Evolutionary conservation across 768 basidiomycete genomes (phyloP).

Genomic region (Amanita brunnescens): DNA sequence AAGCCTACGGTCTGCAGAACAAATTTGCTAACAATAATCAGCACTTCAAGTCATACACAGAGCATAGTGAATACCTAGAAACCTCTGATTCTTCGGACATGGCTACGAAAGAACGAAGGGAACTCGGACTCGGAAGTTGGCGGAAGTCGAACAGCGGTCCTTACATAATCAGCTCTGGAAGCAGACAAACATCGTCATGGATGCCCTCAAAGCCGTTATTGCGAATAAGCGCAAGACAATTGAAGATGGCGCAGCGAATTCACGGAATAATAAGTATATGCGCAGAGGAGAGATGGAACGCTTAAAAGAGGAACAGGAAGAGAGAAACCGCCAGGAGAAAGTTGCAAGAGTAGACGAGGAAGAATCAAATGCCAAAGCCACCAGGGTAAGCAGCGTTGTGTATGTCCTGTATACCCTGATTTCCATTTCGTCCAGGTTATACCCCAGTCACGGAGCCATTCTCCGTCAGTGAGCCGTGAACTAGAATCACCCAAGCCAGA

Average conservation of each 20-base stretch:
- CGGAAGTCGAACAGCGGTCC: slow-evolving; percentile 22
- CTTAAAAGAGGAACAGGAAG: slow-evolving; percentile 43
- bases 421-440: neutral
- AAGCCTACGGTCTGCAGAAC: slow-evolving; percentile 93
- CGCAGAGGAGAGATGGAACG: slow-evolving; percentile 85
- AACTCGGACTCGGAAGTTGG: slow-evolving; percentile 27
- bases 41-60: neutral
- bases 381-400: neutral
- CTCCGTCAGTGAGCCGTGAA: slow-evolving; percentile 23
- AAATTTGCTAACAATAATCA: slow-evolving; percentile 53
- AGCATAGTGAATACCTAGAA: slow-evolving; percentile 36
- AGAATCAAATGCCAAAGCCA: slow-evolving; percentile 12
- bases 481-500: slow-evolving; percentile 38
- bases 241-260: slow-evolving; percentile 30
- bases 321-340: slow-evolving; percentile 27
- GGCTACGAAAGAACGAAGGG: slow-evolving; percentile 11
- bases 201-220: slow-evolving; percentile 86
- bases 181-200: slow-evolving; percentile 68
- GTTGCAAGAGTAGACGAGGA: slow-evolving; percentile 13
- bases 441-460: slow-evolving; percentile 13
- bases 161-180: slow-evolving; percentile 2
- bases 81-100: slow-evolving; percentile 58
- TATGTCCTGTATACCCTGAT: neutral
- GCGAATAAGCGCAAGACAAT: slow-evolving; percentile 78
- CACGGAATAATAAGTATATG: slow-evolving; percentile 77